Evolutionary conservation across 2,329 filamentous ascomycete genomes (phyloP).

Genomic region (Fusarium phyllophilum): DNA sequence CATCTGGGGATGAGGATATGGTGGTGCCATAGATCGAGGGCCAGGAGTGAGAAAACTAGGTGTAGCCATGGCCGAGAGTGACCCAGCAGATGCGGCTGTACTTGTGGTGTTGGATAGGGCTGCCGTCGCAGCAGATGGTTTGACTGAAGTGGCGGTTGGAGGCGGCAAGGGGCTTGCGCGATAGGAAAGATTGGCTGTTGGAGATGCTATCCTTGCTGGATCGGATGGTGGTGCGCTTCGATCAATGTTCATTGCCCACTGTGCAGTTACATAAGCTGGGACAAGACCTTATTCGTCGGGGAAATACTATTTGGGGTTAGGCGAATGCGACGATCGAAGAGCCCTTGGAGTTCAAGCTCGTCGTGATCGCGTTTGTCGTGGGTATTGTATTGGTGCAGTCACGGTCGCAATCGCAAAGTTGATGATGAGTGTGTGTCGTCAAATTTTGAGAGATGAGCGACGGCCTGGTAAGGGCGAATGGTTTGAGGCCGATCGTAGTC

Average conservation of each 20-base stretch:
- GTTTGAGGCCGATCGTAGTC: neutral
- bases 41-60: slow-evolving; percentile 53
- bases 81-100: neutral
- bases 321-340: slow-evolving; percentile 39
- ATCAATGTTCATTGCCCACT: slow-evolving; percentile 45
- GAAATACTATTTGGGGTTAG: slow-evolving; percentile 25
- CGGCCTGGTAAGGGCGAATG: neutral
- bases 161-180: slow-evolving; percentile 48
- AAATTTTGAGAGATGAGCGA: neutral
- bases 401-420: slow-evolving; percentile 3
- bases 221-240: slow-evolving; percentile 30
- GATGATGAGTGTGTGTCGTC: neutral
- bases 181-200: slow-evolving; percentile 41
- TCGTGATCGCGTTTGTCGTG: slow-evolving; percentile 30
- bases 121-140: neutral
- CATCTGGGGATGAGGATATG: slow-evolving; percentile 48
- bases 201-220: slow-evolving; percentile 42
- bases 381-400: slow-evolving; percentile 19
- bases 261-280: slow-evolving; percentile 44
- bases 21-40: slow-evolving; percentile 51
- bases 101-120: slow-evolving; percentile 1
- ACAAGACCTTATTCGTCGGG: slow-evolving; percentile 32
- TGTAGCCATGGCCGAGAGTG: slow-evolving; percentile 54
- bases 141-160: slow-evolving; percentile 38
- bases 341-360: slow-evolving; percentile 23